A percentile compares a stretch with the other conserved stretches of the same genome.
phyloP scores from a whole-genome alignment of 805 yeast genomes.

The Cyberlindnera galapagoensis region DNA sequence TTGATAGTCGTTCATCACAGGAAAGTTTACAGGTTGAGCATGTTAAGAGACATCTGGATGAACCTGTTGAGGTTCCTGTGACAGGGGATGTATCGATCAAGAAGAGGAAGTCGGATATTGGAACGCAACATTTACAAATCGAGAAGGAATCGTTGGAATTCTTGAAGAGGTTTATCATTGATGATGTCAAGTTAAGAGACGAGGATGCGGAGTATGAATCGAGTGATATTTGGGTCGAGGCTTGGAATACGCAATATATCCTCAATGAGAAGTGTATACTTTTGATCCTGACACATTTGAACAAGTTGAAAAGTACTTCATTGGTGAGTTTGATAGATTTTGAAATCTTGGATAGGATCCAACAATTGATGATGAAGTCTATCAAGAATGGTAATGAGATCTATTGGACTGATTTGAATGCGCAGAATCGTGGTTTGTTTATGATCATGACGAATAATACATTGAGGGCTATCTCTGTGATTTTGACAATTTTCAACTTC shows the following conservation, averaged over 20 bases:
- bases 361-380: constrained; percentile 26
- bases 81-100: constrained; percentile 9
- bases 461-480: constrained; percentile 20
- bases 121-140: constrained; percentile 13
- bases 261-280: constrained; percentile 17
- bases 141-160: constrained; percentile 9
- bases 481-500: constrained; percentile 36
- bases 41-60: too few relatives aligned
- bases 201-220: constrained; percentile 22
- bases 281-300: constrained; percentile 19
- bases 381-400: constrained; percentile 21
- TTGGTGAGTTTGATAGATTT: constrained; percentile 15
- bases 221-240: constrained; percentile 22
- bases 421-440: constrained; percentile 1
- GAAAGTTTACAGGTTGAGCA: too few relatives aligned
- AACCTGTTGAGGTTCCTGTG: too few relatives aligned
- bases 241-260: constrained; percentile 15
- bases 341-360: constrained; percentile 27
- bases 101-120: constrained; percentile 14
- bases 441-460: constrained; percentile 8
- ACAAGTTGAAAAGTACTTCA: constrained; percentile 13
- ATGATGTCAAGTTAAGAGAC: constrained; percentile 20
- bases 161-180: constrained; percentile 7
- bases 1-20: too few relatives aligned
- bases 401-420: constrained; percentile 13